Evolutionary conservation across 768 basidiomycete genomes (phyloP), one percentile per base, ranked within the genome.

Genomic region (Lepiota brunneoincarnata): DNA sequence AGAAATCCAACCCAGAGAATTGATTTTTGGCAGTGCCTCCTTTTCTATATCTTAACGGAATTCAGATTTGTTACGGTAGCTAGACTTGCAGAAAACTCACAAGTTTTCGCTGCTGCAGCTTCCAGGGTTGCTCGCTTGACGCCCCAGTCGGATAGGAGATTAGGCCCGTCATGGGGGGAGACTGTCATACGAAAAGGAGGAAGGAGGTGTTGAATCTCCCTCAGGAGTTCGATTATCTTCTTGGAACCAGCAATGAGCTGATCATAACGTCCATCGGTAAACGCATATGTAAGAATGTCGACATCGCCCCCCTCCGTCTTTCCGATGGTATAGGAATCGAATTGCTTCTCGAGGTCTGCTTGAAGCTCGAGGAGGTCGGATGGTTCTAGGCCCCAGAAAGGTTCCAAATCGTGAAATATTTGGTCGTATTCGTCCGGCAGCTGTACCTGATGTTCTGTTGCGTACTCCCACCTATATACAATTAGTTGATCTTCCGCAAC

Each of bases 391-490:
- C 81, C 75, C 87, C 89, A 93, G 70, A 91, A 97, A 0, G 92
- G 91, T 46, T 85, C 84, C 3, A 98, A 72, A 64, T 96, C 93
- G 42, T 81, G 72, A 44, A 77, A 64, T 26, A 95, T 81, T 23
- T 75, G 74, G 61, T 91, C 91, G 61, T 92, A 96, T 68, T 96
- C 94, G 65, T 98, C 94, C 4, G 87, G 79, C 51, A 96, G 82
- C 61, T 85, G 83, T 21, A 91, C 83, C 15, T 82, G 71, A 67
- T 93, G 80, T 45, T 84, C 76, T 63, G 75, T 72, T n/a, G 83
- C 90, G 65, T 76, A 79, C 37, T 71, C 59, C 77, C 77, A 80
- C 79, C 77, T 78, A 36, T 6, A 24, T 11, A 26, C 40, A 6
- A 38, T 18, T 20, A 31, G 31, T 10, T 9, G 31, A 9, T 9